Conservation (phyloP, 2,329 filamentous ascomycete species). For the Xylaria sp. region DNA sequence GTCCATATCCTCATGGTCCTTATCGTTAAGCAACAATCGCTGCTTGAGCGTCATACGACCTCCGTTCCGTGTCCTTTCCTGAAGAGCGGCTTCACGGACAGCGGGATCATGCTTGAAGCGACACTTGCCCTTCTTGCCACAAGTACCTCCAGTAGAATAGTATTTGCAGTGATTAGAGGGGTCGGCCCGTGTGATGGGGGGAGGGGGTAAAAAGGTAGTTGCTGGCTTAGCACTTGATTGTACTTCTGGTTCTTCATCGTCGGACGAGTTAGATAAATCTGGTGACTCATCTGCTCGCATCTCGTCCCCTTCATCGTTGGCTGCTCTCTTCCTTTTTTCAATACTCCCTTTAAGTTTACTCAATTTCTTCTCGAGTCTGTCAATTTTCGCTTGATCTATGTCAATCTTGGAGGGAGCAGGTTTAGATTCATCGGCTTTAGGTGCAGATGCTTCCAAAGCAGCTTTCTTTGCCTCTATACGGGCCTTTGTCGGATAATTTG, state of each 20-base stretch:
- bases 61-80: slow-evolving; percentile 71
- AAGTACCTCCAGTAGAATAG: slow-evolving; percentile 73
- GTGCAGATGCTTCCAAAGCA: slow-evolving; percentile 60
- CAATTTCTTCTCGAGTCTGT: slow-evolving; percentile 71
- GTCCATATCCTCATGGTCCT: slow-evolving; percentile 73
- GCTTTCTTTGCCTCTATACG: slow-evolving; percentile 72
- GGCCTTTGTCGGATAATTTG: slow-evolving; percentile 81
- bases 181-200: slow-evolving; percentile 64
- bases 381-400: slow-evolving; percentile 56
- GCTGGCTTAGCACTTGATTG: slow-evolving; percentile 60
- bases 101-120: slow-evolving; percentile 75
- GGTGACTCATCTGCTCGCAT: slow-evolving; percentile 60
- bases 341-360: slow-evolving; percentile 76
- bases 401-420: slow-evolving; percentile 61
- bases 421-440: slow-evolving; percentile 64
- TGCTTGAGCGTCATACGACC: slow-evolving; percentile 73
- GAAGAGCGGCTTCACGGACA: slow-evolving; percentile 70
- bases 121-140: slow-evolving; percentile 79
- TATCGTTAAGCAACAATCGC: slow-evolving; percentile 72
- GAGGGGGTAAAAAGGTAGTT: slow-evolving; percentile 54
- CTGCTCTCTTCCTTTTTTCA: slow-evolving; percentile 72
- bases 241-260: slow-evolving; percentile 68
- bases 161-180: slow-evolving; percentile 76
- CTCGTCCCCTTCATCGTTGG: slow-evolving; percentile 73
- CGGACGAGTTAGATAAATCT: slow-evolving; percentile 59